A percentile compares a stretch with the other conserved stretches of the same genome.
phyloP scores from a whole-genome alignment of 2,329 filamentous ascomycete genomes.

The Cordyceps cicadae region DNA sequence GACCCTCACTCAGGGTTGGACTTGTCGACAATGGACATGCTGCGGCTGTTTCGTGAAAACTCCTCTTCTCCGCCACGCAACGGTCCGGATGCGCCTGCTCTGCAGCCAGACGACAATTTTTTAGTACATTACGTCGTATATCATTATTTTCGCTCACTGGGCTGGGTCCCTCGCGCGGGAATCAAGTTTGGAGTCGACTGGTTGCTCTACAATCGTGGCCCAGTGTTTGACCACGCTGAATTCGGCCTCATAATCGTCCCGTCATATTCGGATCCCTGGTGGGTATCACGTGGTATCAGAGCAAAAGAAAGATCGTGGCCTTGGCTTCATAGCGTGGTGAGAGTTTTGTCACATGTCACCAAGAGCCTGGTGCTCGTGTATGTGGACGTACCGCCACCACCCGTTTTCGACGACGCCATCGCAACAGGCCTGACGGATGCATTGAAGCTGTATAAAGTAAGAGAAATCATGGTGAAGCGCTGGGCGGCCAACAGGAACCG shows the following conservation, averaged over 20 bases:
- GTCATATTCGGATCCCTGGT: constrained; percentile 67
- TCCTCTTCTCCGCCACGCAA: constrained; percentile 58
- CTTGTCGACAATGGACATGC: constrained; percentile 48
- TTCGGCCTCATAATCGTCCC: constrained; percentile 83
- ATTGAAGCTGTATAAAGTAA: constrained; percentile 63
- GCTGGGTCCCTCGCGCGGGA: constrained; percentile 87
- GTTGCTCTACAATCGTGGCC: constrained; percentile 86
- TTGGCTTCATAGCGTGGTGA: constrained; percentile 82
- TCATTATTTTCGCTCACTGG: constrained; percentile 90
- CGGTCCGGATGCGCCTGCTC: constrained; percentile 26
- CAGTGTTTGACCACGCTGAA: constrained; percentile 90
- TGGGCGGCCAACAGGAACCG: constrained; percentile 77
- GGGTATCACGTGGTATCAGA: constrained; percentile 51
- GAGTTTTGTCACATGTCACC: constrained; percentile 79
- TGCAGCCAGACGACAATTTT: constrained; percentile 74
- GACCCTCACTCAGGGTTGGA: constrained; percentile 37
- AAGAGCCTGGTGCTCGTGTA: constrained; percentile 88
- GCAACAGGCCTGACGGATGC: constrained; percentile 51
- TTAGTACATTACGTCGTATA: constrained; percentile 82
- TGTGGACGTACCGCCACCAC: constrained; percentile 75
- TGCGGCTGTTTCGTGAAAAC: constrained; percentile 58
- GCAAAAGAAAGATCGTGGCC: constrained; percentile 55
- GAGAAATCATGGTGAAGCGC: constrained; percentile 72
- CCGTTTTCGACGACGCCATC: constrained; percentile 35
- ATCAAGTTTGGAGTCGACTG: constrained; percentile 95